Base-by-base conservation (phyloP, 176 grass and related monocot genomes). In the Carex parvula region DNA sequence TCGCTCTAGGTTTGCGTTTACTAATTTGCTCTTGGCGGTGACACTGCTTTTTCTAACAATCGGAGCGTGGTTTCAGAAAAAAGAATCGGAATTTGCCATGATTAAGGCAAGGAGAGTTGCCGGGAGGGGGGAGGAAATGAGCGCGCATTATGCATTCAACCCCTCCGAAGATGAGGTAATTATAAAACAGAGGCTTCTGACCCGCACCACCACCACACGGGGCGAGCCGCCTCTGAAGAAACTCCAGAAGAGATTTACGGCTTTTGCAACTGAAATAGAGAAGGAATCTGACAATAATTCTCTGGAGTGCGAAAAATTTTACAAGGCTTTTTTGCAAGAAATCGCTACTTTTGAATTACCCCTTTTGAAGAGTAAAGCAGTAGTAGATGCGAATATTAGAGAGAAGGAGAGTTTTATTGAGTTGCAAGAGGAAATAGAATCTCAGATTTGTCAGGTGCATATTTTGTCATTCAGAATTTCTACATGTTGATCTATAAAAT, bases 151-250 rank as follows among this genome's bases (percentile, higher is more conserved):
- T 91, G 92, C 95, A 26, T 98, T 98, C 85, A 76, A 88, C 60
- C 84, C 86, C 18, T 83, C 85, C 18, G 92, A 95, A 5, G 92
- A 98, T 87, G 91, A 98, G 85, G 84, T 48, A 1, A 98, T 98
- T 70, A 98, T 98, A 57, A 98, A 95, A 87, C 92, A 98, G 20
- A 89, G 95, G 81, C 95, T 98, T 85, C 84, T 95, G n/a, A 94
- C 89, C 39, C 87, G 95, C 78, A 98, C 84, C 3, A 98, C 95
- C 53, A 95, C 95, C 20, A 98, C 92, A 10, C 84, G 95, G 37
- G 95, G 92, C 68, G 95, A 98, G 84, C 91, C 95, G 18, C 95
- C 95, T 16, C 62, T 98, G 24, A 98, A 95, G 89, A 98, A 95
- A 82, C 92, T 98, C 76, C 92, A 93, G 85, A 98, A 95, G 80